phyloP scores from a whole-genome alignment of 345 rosid genomes.

The Psidium guajava region DNA sequence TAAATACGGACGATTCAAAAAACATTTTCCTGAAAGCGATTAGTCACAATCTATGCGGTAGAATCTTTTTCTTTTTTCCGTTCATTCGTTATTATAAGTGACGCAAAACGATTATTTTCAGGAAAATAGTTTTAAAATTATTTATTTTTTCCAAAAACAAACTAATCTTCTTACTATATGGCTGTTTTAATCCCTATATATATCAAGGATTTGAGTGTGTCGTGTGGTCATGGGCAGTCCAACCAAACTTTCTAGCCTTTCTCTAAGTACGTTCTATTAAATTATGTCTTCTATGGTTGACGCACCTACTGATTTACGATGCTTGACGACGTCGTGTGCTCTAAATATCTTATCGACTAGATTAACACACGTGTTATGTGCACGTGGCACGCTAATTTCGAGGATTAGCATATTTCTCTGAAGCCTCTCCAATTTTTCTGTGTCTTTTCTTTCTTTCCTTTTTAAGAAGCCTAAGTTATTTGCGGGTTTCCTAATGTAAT shows the following conservation, averaged over 20 bases:
- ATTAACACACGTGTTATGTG: background rate
- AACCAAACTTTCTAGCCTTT: background rate
- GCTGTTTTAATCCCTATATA: background rate
- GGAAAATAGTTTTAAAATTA: background rate
- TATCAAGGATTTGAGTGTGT: background rate
- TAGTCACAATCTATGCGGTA: too few relatives aligned
- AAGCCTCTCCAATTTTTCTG: background rate
- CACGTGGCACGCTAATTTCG: background rate
- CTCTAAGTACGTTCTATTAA: background rate
- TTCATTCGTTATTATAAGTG: too few relatives aligned
- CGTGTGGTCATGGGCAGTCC: background rate
- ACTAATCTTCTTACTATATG: background rate
- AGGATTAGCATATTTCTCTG: background rate
- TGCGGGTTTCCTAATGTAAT: background rate
- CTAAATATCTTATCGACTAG: background rate
- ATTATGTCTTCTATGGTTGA: background rate
- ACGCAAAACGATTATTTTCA: too few relatives aligned
- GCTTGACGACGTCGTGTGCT: background rate
- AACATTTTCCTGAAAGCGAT: too few relatives aligned
- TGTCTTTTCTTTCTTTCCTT: background rate
- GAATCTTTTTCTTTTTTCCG: too few relatives aligned
- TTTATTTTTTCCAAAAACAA: too few relatives aligned
- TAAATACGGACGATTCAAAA: too few relatives aligned
- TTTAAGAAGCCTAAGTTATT: background rate
- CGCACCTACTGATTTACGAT: background rate